Evolutionary conservation across 2,329 filamentous ascomycete genomes (phyloP), one percentile per base, ranked within the genome.

Genomic region (Drechslerella coelobrocha): DNA sequence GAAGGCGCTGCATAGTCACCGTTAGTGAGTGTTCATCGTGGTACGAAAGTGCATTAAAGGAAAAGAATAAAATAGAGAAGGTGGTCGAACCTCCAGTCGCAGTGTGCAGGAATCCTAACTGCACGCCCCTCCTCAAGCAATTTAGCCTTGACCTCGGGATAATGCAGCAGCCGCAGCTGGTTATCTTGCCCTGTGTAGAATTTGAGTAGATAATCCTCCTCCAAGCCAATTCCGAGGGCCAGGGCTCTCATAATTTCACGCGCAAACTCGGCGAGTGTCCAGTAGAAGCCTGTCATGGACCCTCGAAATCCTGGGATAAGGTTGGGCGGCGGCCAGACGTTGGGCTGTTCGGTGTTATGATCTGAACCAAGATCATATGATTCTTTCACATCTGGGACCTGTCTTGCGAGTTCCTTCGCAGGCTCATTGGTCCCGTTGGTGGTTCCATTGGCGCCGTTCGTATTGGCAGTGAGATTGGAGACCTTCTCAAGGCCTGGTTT

Each of bases 121-220:
- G 78, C 76, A 19, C 74, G 74, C 8, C 77, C 75, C 26, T 75
- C 75, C 48, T 80, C 79, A 9, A 82, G 60, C 24, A 75, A 76
- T 19, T 76, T 75, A 1, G 78, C 78, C 10, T 79, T 77, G n/a
- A 82, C 75, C 6, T 81, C 77, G 2, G 80, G 65, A 66, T 83
- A 83, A 73, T 83, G 81, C 26, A 83, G 76, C 47, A 83, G 74
- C 5, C 81, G 78, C 6, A 82, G 75, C 63, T 82, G 80, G 60
- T 82, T 81, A 59, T 81, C 79, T 59, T 81, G 75, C 0, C 79
- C 80, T 3, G 78, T 78, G 72, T 83, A 81, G 41, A 79, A 78
- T 10, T 74, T 74, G 5, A 79, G 72, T 2, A 83, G 75, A 57
- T 80, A 75, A 21, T 68, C 72, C 61, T 79, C 77, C 29, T 81